These are phyloP conservation scores for Emericellopsis terricola DNA, from an alignment of 495 filamentous ascomycete genomes.

Conservation along the genomic window DNA sequence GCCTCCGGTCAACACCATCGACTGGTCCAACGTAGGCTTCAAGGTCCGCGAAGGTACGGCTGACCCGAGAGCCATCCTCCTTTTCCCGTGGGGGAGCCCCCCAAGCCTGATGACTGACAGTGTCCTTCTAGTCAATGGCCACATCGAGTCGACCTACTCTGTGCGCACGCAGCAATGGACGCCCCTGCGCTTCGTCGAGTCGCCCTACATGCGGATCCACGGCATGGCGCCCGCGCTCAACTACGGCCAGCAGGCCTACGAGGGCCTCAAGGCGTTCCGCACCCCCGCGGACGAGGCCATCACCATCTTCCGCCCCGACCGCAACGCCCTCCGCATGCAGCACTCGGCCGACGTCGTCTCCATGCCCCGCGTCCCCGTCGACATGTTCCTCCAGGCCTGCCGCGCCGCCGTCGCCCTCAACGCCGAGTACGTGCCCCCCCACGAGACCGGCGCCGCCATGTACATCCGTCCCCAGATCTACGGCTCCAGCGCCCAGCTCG, in stretches of 20 bases:
- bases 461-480: constrained; percentile 82
- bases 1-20: constrained; percentile 63
- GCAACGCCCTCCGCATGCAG: constrained; percentile 67
- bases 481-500: constrained; percentile 63
- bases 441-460: constrained; percentile 69
- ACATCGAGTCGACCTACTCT: constrained; percentile 58
- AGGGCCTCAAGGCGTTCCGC: constrained; percentile 85
- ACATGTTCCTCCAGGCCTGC: constrained; percentile 56
- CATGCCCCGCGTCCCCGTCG: constrained; percentile 55
- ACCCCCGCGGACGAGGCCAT: constrained; percentile 40
- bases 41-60: constrained; percentile 64
- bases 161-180: constrained; percentile 57
- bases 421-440: constrained; percentile 74
- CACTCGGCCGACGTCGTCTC: constrained; percentile 61
- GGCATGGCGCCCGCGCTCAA: constrained; percentile 83
- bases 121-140: constrained; percentile 44
- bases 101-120: not conserved
- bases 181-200: constrained; percentile 47
- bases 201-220: constrained; percentile 68
- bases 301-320: constrained; percentile 61
- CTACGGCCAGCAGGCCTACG: constrained; percentile 88
- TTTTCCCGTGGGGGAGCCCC: not conserved
- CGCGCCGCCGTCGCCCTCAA: constrained; percentile 66
- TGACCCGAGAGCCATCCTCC: not conserved
- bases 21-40: constrained; percentile 88